Evolutionary conservation across 441 rosid genomes (phyloP).

Genomic region (Omphalea diandra): DNA sequence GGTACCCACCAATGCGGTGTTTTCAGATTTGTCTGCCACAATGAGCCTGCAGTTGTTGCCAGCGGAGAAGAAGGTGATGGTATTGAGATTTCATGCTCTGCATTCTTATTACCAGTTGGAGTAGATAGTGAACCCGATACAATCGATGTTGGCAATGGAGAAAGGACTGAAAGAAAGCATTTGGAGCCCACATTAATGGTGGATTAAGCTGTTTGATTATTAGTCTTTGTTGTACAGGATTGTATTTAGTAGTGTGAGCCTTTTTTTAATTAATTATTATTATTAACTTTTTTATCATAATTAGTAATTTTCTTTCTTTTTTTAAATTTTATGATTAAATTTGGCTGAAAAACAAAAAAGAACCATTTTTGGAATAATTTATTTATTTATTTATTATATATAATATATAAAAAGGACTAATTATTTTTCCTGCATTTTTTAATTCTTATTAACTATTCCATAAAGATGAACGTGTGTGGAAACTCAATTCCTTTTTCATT

Average conservation of each 20-base stretch:
- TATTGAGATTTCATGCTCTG: conserved; percentile 71
- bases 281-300: conserved; percentile 16
- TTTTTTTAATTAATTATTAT: too few species aligned
- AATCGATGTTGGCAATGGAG: conserved; percentile 89
- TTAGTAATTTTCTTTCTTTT: conserved; percentile 11
- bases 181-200: conserved; percentile 8
- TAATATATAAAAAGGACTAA: not conserved
- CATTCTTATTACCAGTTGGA: conserved; percentile 89
- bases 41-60: conserved; percentile 64
- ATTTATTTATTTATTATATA: too few species aligned
- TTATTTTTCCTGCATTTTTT: not conserved
- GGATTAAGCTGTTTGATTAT: conserved; percentile 13
- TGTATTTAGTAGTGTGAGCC: conserved; percentile 43
- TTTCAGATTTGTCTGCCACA: conserved; percentile 63
- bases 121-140: conserved; percentile 79
- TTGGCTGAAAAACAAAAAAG: conserved; percentile 39
- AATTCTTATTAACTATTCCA: too few species aligned
- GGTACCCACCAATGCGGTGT: conserved; percentile 74
- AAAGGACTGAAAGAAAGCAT: too few species aligned
- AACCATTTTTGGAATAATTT: conserved; percentile 28
- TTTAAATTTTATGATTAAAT: conserved; percentile 29
- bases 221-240: conserved; percentile 53
- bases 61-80: conserved; percentile 65
- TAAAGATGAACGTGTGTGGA: too few species aligned
- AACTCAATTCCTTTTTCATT: too few species aligned